Base-by-base conservation (phyloP, 768 basidiomycete species). In the Mycena crocata region DNA sequence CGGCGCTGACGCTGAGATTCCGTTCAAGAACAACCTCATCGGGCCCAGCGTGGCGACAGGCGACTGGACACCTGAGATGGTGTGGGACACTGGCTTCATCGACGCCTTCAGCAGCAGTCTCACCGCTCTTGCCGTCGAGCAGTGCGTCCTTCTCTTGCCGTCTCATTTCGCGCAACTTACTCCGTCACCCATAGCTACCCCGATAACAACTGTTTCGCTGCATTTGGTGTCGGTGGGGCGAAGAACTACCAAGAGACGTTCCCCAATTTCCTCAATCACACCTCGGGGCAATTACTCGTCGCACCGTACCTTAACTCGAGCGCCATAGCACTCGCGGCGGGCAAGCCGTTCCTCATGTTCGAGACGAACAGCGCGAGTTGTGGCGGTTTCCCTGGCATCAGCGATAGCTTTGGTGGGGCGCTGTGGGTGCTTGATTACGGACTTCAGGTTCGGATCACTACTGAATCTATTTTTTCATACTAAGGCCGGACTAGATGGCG, bases 361-460 rank as follows among this genome's bases (percentile, higher is more conserved):
- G 91, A 93, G 73, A 90, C 89, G 8, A 91, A 91, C 71, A 86
- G 86, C 1, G 89, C 89, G 10, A 86, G 86, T 49, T 91, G 90
- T 79, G 90, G 89, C 74, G 90, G 91, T 9, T 89, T 91, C 73
- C 78, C 85, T 21, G 91, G 90, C 2, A 77, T 91, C 24, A 86
- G 84, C 32, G 87, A 91, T 70, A 83, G 81, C 57, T 92, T 88
- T 67, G 89, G 86, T 5, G 89, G 86, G 1, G 85, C 89, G 21
- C 79, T 92, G 13, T 92, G 90, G 90, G 87, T 80, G 14, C 71
- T 89, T 64, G 90, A 91, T 73, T 89, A 88, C 74, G 85, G 80
- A 1, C 73, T 85, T 82, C 91, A 67, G 55, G 66, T 62, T 31
- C 21, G 46, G 9, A 13, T 39, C 24, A n/a, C 17, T 40, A 0